A percentile compares a stretch with the other conserved stretches of the same genome.
Evolutionary conservation across 1,284 basidiomycete genomes (phyloP).

Genomic region (Anthracocystis walkeri): DNA sequence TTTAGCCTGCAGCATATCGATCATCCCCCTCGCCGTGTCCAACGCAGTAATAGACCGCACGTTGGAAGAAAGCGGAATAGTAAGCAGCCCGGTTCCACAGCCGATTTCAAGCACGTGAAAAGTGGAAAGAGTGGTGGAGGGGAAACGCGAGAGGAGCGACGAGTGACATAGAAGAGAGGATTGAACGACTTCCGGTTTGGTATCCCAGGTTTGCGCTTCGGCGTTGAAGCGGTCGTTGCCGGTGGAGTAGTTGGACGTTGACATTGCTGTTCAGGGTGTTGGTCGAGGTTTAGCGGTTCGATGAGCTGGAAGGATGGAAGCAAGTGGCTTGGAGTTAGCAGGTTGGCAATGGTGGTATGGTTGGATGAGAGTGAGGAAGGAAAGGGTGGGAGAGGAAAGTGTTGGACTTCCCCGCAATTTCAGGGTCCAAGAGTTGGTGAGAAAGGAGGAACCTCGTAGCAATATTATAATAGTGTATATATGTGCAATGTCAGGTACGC

Average conservation of each 20-base stretch:
- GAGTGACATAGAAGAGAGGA: constrained; percentile 34
- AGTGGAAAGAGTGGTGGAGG: constrained; percentile 14
- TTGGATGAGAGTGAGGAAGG: not conserved
- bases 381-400: too few species aligned
- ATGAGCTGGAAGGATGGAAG: too few species aligned
- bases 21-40: constrained; percentile 45
- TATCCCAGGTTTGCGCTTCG: constrained; percentile 47
- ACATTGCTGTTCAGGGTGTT: too few species aligned
- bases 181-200: constrained; percentile 41
- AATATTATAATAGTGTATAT: too few species aligned
- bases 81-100: constrained; percentile 45
- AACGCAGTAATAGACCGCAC: constrained; percentile 27
- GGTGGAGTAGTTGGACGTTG: constrained; percentile 34
- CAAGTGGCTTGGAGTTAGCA: too few species aligned
- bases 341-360: not conserved
- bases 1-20: constrained; percentile 45
- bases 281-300: too few species aligned
- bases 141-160: constrained; percentile 17
- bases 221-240: constrained; percentile 49
- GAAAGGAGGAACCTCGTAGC: too few species aligned
- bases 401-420: constrained; percentile 10
- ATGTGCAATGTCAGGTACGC: not conserved
- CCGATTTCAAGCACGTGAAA: constrained; percentile 40
- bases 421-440: constrained; percentile 6
- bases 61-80: constrained; percentile 30